Evolutionary conservation across 768 basidiomycete genomes (phyloP).

Genomic region (Mycena floridula): DNA sequence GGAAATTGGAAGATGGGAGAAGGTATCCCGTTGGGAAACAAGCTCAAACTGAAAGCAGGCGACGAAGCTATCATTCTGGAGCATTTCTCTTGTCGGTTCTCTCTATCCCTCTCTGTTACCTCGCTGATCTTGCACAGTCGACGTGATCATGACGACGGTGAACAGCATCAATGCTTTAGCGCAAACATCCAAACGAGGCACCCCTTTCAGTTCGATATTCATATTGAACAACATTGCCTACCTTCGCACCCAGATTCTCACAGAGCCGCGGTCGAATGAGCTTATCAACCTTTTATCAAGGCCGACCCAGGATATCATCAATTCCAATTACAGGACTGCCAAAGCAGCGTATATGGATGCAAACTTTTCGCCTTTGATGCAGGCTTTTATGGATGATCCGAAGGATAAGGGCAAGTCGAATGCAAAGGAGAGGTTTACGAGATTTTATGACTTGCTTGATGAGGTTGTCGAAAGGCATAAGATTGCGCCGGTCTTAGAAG

Average conservation of each 20-base stretch:
- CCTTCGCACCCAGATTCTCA: conserved; percentile 53
- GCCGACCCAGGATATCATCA: conserved; percentile 54
- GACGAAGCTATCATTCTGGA: conserved; percentile 61
- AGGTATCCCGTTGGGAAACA: conserved; percentile 58
- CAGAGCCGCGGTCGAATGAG: conserved; percentile 39
- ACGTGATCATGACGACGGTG: conserved; percentile 64
- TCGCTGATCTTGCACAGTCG: conserved; percentile 37
- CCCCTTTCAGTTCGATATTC: conserved; percentile 69
- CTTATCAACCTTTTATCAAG: conserved; percentile 51
- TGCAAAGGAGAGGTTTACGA: conserved; percentile 77
- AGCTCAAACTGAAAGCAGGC: conserved; percentile 38
- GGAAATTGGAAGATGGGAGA: conserved; percentile 94
- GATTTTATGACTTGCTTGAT: conserved; percentile 77
- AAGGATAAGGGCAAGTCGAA: conserved; percentile 55
- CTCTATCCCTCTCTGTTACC: background rate
- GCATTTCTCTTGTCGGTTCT: conserved; percentile 63
- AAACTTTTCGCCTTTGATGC: conserved; percentile 76
- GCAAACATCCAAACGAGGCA: conserved; percentile 47
- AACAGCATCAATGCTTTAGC: conserved; percentile 59
- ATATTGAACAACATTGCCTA: conserved; percentile 76
- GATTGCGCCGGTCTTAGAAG: conserved; percentile 62
- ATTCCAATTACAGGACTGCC: conserved; percentile 70
- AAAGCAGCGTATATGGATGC: conserved; percentile 82
- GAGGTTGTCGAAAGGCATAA: conserved; percentile 75
- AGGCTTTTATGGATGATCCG: conserved; percentile 56